A percentile compares a stretch with the other conserved stretches of the same genome.
These are phyloP conservation scores for Corchorus olitorius DNA, from an alignment of 345 rosid genomes.

Conservation along the genomic window DNA sequence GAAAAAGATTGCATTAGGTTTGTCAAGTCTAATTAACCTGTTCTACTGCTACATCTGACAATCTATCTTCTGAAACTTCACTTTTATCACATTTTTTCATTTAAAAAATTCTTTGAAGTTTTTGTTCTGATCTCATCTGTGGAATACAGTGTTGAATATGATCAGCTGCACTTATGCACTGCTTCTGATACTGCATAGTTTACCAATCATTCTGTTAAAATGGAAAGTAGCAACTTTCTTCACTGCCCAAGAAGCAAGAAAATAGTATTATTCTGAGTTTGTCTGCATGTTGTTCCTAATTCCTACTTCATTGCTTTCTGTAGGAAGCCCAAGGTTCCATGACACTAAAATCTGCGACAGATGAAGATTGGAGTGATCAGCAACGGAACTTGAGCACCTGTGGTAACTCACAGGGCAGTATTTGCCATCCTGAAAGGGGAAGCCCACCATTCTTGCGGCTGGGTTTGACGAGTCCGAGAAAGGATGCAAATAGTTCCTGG, in stretches of 20 bases:
- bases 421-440: constrained; percentile 22
- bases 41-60: background rate
- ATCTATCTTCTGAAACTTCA: background rate
- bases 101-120: background rate
- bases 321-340: constrained; percentile 44
- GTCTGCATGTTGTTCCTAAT: constrained; percentile 6
- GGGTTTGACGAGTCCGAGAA: constrained; percentile 36
- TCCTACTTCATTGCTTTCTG: constrained; percentile 28
- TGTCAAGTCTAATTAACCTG: constrained; percentile 4
- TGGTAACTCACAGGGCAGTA: constrained; percentile 8
- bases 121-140: background rate
- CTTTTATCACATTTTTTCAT: background rate
- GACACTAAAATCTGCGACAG: constrained; percentile 28
- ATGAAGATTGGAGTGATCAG: constrained; percentile 40
- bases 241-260: background rate
- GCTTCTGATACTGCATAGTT: too few relatives aligned
- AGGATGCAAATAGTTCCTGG: constrained; percentile 64
- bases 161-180: background rate
- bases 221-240: background rate
- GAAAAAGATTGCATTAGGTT: constrained; percentile 12
- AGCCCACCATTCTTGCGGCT: constrained; percentile 36
- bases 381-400: constrained; percentile 15
- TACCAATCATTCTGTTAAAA: background rate
- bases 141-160: background rate
- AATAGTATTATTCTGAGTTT: background rate